phyloP scores from a whole-genome alignment of 305 asterid species.

The Fraxinus dipetala region DNA sequence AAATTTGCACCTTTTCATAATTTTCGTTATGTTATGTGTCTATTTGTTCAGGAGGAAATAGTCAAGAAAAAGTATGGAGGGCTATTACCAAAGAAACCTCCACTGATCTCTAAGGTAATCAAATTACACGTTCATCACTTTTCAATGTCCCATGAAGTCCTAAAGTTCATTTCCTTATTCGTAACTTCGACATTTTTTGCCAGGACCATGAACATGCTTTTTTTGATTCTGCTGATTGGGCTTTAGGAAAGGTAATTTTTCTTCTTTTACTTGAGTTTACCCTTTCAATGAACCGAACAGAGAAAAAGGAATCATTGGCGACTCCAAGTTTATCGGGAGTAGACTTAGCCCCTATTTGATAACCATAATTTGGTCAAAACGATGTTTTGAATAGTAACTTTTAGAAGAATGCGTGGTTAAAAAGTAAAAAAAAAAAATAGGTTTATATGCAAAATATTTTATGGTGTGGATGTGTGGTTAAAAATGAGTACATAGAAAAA shows the following conservation, averaged over 20 bases:
- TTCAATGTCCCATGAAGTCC: neutral
- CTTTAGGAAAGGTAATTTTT: constrained; percentile 62
- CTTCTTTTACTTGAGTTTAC: neutral
- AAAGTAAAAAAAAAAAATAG: too few species aligned
- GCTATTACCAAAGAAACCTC: constrained; percentile 55
- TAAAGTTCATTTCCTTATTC: neutral
- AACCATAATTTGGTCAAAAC: too few species aligned
- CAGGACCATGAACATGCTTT: constrained; percentile 86
- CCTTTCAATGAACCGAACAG: neutral
- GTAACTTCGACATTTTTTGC: neutral
- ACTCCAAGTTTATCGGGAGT: neutral
- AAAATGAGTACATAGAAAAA: too few species aligned
- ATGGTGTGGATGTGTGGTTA: too few species aligned
- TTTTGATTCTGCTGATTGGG: constrained; percentile 96
- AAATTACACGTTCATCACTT: neutral
- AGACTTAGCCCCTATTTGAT: neutral
- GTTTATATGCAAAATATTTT: too few species aligned
- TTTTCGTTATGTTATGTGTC: neutral
- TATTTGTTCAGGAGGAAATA: constrained; percentile 49
- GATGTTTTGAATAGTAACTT: too few species aligned
- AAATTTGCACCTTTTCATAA: neutral
- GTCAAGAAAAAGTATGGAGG: constrained; percentile 75
- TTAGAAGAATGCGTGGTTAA: too few species aligned
- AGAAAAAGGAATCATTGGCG: neutral
- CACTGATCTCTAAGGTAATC: constrained; percentile 63